phyloP scores from a whole-genome alignment of 768 basidiomycete genomes.

The Boletus barrowsii region DNA sequence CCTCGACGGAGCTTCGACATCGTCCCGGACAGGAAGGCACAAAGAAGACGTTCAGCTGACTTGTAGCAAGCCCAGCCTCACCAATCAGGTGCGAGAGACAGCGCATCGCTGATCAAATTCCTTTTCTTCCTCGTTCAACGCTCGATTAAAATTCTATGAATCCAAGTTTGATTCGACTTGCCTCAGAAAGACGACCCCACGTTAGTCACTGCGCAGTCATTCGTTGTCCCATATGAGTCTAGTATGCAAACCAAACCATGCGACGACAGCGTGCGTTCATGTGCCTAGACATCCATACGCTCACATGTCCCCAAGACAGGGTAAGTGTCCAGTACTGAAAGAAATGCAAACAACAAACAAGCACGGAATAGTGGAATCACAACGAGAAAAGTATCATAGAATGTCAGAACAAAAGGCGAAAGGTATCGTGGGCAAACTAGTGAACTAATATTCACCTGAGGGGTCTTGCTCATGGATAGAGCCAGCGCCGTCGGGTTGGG shows the following conservation, averaged over 20 bases:
- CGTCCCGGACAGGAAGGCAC: slow-evolving; percentile 10
- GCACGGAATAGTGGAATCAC: neutral
- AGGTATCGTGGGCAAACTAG: neutral
- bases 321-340: neutral
- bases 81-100: slow-evolving; percentile 18
- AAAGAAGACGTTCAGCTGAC: slow-evolving; percentile 7
- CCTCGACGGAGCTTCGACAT: slow-evolving; percentile 18
- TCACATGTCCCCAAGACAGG: neutral
- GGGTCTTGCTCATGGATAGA: slow-evolving; percentile 1
- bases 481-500: neutral
- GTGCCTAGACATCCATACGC: slow-evolving; percentile 9
- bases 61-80: slow-evolving; percentile 15
- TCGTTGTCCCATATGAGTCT: slow-evolving; percentile 8
- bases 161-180: slow-evolving; percentile 9
- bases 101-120: slow-evolving; percentile 8
- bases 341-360: neutral
- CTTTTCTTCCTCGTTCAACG: neutral
- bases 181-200: slow-evolving; percentile 10
- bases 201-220: slow-evolving; percentile 11
- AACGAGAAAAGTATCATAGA: slow-evolving; percentile 4
- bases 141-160: neutral
- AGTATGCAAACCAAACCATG: slow-evolving; percentile 8
- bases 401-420: neutral
- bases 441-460: slow-evolving; percentile 11
- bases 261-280: slow-evolving; percentile 20